Evolutionary conservation across 2,329 filamentous ascomycete species (phyloP), one percentile per base, ranked within the genome.

Genomic region (Passalora sequoiae): DNA sequence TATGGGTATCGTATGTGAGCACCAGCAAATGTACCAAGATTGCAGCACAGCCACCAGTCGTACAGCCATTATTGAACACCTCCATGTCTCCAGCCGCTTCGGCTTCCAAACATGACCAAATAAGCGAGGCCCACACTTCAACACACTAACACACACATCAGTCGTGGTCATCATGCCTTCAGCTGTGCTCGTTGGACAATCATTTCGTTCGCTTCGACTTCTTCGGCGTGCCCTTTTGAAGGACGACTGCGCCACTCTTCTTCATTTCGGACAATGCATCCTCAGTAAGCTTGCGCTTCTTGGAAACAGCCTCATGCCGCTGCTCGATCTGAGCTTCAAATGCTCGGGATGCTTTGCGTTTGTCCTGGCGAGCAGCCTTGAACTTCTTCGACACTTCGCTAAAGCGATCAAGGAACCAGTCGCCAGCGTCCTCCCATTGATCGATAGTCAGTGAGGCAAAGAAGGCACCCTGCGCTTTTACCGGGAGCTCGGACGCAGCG

Each of bases 401-500:
- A 54, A 82, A 80, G 38, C 70, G 68, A 1, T 74, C 71, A 1
- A 81, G 66, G 33, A 83, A 72, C 69, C 78, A 76, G 44, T 80
- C 75, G 2, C 79, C 79, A 16, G 77, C 75, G 33, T 78, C 71
- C 61, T 82, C 79, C 76, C 79, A 81, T 49, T 81, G 70, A 3
- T 68, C 60, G 12, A 80, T 69, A 1, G 66, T 62, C 29, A 82
- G 65, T 7, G 68, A 69, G 1, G 66, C 62, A 49, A 83, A 73
- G 59, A 80, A 78, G 0, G 61, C 52, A 3, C 60, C 59, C 47
- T 78, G 74, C 3, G 71, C 64, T 19, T 62, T 38, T 7, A 24
- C 19, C 8, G 51, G 33, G 7, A 47, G 12, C 1, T 15, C 17
- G 12, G 43, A 44, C 7, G 51, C 44, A 5, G 40, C 31, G 3